These are phyloP conservation scores for Tulasnella calospora DNA, from an alignment of 768 basidiomycete species.

Conservation along the genomic window DNA sequence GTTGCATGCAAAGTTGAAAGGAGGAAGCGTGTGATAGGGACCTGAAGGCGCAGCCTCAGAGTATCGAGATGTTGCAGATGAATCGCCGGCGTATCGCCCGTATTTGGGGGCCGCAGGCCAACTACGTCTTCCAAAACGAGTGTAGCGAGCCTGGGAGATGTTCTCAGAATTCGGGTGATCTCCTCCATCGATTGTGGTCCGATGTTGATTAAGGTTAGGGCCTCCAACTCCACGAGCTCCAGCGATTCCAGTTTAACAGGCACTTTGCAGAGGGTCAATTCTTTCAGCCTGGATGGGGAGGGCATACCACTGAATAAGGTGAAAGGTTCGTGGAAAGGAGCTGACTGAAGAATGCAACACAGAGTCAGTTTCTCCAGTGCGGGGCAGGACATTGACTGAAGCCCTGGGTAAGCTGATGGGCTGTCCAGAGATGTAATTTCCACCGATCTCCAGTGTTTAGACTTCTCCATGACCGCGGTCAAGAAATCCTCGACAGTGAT, in stretches of 20 bases:
- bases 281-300: background rate
- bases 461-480: background rate
- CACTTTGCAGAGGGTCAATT: background rate
- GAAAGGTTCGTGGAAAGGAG: background rate
- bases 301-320: background rate
- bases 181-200: background rate
- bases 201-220: background rate
- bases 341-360: background rate
- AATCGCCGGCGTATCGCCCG: background rate
- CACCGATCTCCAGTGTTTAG: background rate
- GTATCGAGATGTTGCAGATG: background rate
- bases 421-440: background rate
- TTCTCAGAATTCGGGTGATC: background rate
- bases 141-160: background rate
- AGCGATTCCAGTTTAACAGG: background rate
- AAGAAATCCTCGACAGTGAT: background rate
- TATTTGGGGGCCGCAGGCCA: background rate
- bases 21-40: background rate
- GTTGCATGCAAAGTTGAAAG: background rate
- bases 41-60: background rate
- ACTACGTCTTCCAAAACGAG: background rate
- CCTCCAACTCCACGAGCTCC: background rate
- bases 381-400: background rate
- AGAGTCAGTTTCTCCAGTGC: background rate
- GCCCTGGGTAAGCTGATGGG: background rate